Evolutionary conservation across 495 filamentous ascomycete genomes (phyloP), one percentile per base, ranked within the genome.

Genomic region (Bathelium albidoporum): DNA sequence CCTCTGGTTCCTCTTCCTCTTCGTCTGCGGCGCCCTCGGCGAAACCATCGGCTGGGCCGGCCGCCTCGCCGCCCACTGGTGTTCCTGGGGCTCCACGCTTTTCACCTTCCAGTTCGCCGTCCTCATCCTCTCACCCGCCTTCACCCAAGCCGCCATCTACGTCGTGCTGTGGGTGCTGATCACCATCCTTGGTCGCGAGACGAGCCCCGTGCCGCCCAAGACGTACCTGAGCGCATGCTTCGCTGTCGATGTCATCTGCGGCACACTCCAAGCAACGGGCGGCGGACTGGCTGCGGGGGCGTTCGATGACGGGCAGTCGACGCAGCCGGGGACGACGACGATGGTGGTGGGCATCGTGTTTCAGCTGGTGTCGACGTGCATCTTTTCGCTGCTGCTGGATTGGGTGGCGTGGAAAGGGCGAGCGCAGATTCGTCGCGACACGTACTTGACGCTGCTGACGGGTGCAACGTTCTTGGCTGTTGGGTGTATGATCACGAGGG

Each of bases 1-100:
- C 29, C 74, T 77, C 20, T 81, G 78, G 80, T 85, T 83, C 72
- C 78, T 83, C 73, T 76, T 84, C 22, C 75, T 79, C 2, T 83
- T 87, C 66, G 62, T 77, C 36, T 71, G 86, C 22, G 82, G 84
- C 29, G 80, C 78, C 20, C 64, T 78, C 31, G 73, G 82, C 60
- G 80, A 83, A 62, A 62, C 74, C 1, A 72, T 81, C 53, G 80
- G 81, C 26, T 82, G 79, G 70, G 59, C 69, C 22, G 73, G 69
- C 59, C 74, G 80, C 10, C 22, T 70, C 22, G 64, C 65, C 18
- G 43, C 66, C 16, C 41, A 69, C 24, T 60, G 64, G 41, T 60
- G 61, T 24, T 41, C 62, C 24, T 64, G 59, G 16, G 24, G 24
- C 49, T 26, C 49, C 49, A 65, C 67, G 0, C 68, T 71, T 4